Base-by-base conservation (phyloP, 1,284 basidiomycete genomes). In the Pyrrhoderma lamaoense region DNA sequence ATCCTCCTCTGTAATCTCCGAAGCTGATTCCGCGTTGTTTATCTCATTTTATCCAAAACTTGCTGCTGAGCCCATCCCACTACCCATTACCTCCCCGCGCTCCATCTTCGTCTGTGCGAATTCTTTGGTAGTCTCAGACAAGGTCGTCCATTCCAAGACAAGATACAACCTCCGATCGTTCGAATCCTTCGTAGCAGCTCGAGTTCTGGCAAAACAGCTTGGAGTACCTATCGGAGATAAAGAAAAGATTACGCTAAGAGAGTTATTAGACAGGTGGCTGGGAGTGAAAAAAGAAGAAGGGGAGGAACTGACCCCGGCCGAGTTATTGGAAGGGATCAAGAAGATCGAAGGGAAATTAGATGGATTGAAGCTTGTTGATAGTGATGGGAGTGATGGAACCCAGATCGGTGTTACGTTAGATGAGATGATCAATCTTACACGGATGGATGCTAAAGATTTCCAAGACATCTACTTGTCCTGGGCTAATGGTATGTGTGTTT, bases 161-260 rank as follows among this genome's bases (percentile, higher is more conserved):
- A 76, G 82, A 42, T 93, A 93, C 71, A 94, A 94, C 64, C 73
- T 94, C 31, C 85, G 90, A 18, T 89, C 92, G 18, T 85, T 93
- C 16, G 92, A 94, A 67, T 88, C 84, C 0, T 80, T 91, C 23
- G 83, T 82, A 47, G 85, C 81, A 1, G 87, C 90, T 0, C 75
- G 86, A 13, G 72, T 91, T 4, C 75, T 94, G 9, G 79, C 81
- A 0, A 72, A 72, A 22, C 64, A 70, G 3, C 74, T 89, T 34
- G 74, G 71, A 0, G 63, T 85, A 21, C 40, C 62, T 0, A 65
- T 75, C 8, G 70, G 60, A 0, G 46, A 61, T 25, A 69, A 63
- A 22, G 80, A 86, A 54, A 66, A 65, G 16, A 58, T 69, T 23
- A 69, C 69, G 13, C 58, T 73, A 25, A 63, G 68, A 38, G 70